phyloP scores from a whole-genome alignment of 345 rosid species.

The Aegle marmelos region DNA sequence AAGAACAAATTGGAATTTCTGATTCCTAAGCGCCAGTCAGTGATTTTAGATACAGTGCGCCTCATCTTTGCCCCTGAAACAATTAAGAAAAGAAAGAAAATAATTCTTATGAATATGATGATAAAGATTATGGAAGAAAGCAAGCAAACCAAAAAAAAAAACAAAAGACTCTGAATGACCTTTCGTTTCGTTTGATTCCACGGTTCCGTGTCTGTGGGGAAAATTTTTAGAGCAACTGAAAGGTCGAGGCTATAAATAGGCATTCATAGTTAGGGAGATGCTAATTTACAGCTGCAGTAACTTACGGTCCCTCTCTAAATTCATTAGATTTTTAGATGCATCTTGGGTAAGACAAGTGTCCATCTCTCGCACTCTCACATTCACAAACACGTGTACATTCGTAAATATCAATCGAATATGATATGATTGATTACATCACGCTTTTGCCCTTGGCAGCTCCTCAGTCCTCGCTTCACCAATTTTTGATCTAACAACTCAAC shows the following conservation, averaged over 20 bases:
- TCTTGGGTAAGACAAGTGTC: background rate
- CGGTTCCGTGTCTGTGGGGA: background rate
- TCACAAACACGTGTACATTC: no score
- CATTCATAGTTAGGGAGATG: no score
- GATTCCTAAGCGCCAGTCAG: conserved; percentile 23
- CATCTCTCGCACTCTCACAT: background rate
- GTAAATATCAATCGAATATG: no score
- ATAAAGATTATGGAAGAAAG: background rate
- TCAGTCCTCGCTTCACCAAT: no score
- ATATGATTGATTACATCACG: background rate
- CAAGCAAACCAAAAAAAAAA: background rate
- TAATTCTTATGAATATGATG: background rate
- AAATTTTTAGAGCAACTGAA: background rate
- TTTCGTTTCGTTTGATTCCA: background rate
- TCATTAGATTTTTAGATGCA: background rate
- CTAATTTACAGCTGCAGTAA: no score
- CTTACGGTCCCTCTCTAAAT: no score
- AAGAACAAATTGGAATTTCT: conserved; percentile 19
- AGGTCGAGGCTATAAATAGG: background rate
- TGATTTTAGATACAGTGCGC: conserved; percentile 29
- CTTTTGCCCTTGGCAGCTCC: background rate
- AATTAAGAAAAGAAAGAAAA: background rate
- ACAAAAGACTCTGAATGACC: background rate
- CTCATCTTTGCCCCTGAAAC: conserved; percentile 29
- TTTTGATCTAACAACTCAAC: no score